Percentiles rank a stretch among this genome's conserved stretches.
These are phyloP conservation scores for Conticribra weissflogii DNA, from an alignment of 108 stramenopile species.

Conservation along the genomic window DNA sequence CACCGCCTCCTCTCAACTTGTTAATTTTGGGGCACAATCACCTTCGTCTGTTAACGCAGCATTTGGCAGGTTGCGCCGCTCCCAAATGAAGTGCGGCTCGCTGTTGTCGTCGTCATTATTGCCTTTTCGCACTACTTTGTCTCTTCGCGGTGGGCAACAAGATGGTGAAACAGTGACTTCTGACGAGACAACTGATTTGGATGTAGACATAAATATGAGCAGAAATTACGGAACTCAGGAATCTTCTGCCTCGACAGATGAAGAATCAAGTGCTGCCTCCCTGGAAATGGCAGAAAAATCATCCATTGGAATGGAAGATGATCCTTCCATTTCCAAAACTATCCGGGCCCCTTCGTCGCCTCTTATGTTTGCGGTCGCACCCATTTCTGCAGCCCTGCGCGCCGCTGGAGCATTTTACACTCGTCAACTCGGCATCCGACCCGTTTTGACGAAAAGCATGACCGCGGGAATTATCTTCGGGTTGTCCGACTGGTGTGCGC, in stretches of 20 bases:
- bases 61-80: too few species aligned
- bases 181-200: slow-evolving; percentile 25
- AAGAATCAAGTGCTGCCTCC: slow-evolving; percentile 21
- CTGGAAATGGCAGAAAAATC: slow-evolving; percentile 22
- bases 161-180: slow-evolving; percentile 10
- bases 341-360: neutral
- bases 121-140: slow-evolving; percentile 4
- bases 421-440: slow-evolving; percentile 38
- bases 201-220: slow-evolving; percentile 6
- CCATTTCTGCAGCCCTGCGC: slow-evolving; percentile 25
- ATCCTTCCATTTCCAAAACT: neutral
- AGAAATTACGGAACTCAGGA: slow-evolving; percentile 20
- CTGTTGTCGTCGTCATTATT: neutral
- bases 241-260: slow-evolving; percentile 7
- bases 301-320: slow-evolving; percentile 15
- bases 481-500: slow-evolving; percentile 75
- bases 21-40: neutral
- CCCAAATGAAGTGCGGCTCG: neutral
- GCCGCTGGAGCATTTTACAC: slow-evolving; percentile 45
- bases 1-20: neutral
- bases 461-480: slow-evolving; percentile 81
- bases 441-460: slow-evolving; percentile 80
- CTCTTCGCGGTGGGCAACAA: slow-evolving; percentile 24
- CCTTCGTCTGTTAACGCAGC: too few species aligned
- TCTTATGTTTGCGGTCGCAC: slow-evolving; percentile 4